Percentiles rank a stretch among this genome's conserved stretches.
Conservation (phyloP, 2,329 filamentous ascomycete genomes). For the Orbilia quercus region DNA sequence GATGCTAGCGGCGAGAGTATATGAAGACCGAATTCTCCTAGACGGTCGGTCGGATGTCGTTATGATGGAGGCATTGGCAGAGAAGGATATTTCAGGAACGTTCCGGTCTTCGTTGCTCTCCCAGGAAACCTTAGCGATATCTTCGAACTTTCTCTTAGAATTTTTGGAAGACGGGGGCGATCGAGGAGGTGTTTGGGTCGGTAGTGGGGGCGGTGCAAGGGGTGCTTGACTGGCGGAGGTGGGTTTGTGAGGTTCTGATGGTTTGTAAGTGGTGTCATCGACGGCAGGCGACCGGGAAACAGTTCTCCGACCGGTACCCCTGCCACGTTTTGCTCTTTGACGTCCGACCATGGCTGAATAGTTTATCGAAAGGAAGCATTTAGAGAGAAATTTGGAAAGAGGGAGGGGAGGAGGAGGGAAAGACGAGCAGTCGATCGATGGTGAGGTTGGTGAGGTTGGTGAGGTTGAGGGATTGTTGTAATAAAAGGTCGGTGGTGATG, state of each 20-base stretch:
- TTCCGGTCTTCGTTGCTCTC: slow-evolving; percentile 24
- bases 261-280: slow-evolving; percentile 31
- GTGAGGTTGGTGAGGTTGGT: slow-evolving; percentile 6
- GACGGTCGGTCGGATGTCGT: slow-evolving; percentile 47
- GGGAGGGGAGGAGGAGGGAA: not conserved
- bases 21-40: slow-evolving; percentile 34
- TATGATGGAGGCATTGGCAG: slow-evolving; percentile 47
- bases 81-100: slow-evolving; percentile 40
- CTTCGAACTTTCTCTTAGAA: slow-evolving; percentile 49
- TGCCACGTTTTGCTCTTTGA: slow-evolving; percentile 40
- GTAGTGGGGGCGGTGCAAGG: slow-evolving; percentile 31
- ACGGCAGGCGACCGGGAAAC: slow-evolving; percentile 33
- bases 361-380: slow-evolving; percentile 17
- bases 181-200: slow-evolving; percentile 17
- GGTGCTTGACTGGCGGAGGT: slow-evolving; percentile 18
- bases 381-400: slow-evolving; percentile 13
- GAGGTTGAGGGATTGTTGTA: not conserved
- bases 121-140: slow-evolving; percentile 39
- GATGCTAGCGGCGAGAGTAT: slow-evolving; percentile 50
- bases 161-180: slow-evolving; percentile 27
- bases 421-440: not conserved
- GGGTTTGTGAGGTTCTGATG: not conserved
- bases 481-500: slow-evolving; percentile 18
- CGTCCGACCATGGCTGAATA: slow-evolving; percentile 44
- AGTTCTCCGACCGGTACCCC: slow-evolving; percentile 31